These are phyloP conservation scores for Gonium pectorale DNA, from an alignment of 139 green algal species.

Conservation along the genomic window DNA sequence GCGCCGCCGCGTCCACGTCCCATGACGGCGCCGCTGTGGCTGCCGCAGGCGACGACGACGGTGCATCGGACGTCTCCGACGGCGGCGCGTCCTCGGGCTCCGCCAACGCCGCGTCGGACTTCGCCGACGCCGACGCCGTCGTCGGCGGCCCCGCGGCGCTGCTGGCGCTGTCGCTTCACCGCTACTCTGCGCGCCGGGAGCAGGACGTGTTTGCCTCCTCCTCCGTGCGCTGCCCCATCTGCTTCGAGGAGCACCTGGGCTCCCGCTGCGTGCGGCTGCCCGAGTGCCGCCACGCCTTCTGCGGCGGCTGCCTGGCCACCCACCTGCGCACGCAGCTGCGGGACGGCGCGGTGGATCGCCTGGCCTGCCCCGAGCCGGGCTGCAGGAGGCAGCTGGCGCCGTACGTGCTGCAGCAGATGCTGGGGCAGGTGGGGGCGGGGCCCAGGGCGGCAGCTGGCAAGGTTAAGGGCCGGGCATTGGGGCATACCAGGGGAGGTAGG, in stretches of 20 bases:
- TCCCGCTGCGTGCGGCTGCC: slow-evolving; percentile 66
- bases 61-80: no score
- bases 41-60: no score
- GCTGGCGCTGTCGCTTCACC: not conserved
- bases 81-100: no score
- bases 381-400: slow-evolving; percentile 70
- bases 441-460: not conserved
- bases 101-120: no score
- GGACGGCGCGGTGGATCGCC: slow-evolving; percentile 68
- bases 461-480: no score
- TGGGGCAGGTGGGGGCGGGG: slow-evolving; percentile 1
- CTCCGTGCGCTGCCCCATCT: slow-evolving; percentile 72
- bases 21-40: no score
- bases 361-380: slow-evolving; percentile 77
- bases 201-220: slow-evolving; percentile 30
- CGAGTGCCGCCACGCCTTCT: slow-evolving; percentile 83
- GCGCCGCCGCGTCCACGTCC: no score
- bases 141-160: not conserved
- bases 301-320: slow-evolving; percentile 71
- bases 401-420: slow-evolving; percentile 51
- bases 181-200: slow-evolving; percentile 9
- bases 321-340: slow-evolving; percentile 64
- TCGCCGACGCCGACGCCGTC: not conserved
- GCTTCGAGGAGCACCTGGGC: slow-evolving; percentile 75
- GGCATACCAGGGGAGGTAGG: no score